Evolutionary conservation across 1,139 yeast species (phyloP).

Genomic region (Nakaseomyces nivariensis): DNA sequence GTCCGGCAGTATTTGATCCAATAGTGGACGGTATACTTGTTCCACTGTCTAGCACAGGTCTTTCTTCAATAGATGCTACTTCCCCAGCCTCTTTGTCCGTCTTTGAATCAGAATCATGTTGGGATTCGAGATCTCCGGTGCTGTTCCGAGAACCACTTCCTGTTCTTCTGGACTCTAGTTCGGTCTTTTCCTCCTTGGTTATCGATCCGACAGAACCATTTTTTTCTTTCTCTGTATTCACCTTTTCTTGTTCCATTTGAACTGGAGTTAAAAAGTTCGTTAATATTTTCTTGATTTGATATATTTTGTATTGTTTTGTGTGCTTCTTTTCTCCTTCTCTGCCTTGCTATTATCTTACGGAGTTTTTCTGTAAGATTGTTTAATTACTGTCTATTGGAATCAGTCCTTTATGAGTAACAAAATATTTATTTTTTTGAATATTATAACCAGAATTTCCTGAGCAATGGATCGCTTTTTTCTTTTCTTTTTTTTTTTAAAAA

Average conservation of each 20-base stretch:
- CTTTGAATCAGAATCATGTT: not conserved
- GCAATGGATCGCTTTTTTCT: too few species aligned
- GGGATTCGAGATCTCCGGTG: not conserved
- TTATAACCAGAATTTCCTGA: too few species aligned
- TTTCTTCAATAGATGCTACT: not conserved
- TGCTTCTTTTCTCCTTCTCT: not conserved
- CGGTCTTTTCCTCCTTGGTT: not conserved
- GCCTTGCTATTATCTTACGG: too few species aligned
- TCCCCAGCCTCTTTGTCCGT: not conserved
- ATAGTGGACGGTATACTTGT: not conserved
- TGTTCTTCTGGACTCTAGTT: not conserved
- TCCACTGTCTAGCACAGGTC: not conserved
- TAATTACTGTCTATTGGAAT: too few species aligned
- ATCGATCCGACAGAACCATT: not conserved
- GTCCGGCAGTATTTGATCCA: not conserved
- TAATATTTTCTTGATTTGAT: not conserved
- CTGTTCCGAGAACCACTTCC: not conserved
- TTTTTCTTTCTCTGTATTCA: not conserved
- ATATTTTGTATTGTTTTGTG: not conserved
- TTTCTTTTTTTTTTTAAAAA: too few species aligned
- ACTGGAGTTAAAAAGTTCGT: not conserved
- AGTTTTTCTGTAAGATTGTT: too few species aligned
- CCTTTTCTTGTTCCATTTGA: not conserved
- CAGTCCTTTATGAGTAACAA: too few species aligned
- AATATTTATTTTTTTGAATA: too few species aligned